Percentiles rank a stretch among this genome's conserved stretches.
Conservation (phyloP, 768 basidiomycete species). For the Leccinum truebloodii region DNA sequence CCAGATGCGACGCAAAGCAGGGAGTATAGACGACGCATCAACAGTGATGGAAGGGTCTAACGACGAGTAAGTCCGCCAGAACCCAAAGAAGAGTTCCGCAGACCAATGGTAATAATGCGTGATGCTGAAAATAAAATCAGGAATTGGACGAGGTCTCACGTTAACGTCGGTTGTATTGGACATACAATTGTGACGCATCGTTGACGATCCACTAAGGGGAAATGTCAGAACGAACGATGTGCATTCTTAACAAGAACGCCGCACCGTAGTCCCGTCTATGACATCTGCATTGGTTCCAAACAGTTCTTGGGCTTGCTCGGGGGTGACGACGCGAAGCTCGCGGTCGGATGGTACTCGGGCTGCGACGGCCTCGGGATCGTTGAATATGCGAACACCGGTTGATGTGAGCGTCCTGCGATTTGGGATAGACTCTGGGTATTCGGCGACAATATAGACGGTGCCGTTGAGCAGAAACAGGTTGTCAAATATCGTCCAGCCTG, state of each 20-base stretch:
- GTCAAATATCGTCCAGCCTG: constrained; percentile 92
- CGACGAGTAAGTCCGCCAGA: constrained; percentile 89
- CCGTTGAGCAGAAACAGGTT: constrained; percentile 80
- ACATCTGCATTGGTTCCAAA: constrained; percentile 74
- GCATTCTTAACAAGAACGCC: constrained; percentile 14
- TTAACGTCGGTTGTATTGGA: constrained; percentile 6
- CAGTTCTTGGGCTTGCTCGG: constrained; percentile 60
- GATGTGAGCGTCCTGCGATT: constrained; percentile 69
- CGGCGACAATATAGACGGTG: constrained; percentile 78
- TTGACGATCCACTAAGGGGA: constrained; percentile 68
- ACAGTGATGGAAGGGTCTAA: constrained; percentile 69
- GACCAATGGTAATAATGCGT: constrained; percentile 95
- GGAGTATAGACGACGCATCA: constrained; percentile 69
- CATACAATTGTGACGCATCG: constrained; percentile 84
- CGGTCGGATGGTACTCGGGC: constrained; percentile 72
- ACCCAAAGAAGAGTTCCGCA: constrained; percentile 88
- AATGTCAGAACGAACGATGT: constrained; percentile 9
- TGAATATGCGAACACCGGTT: constrained; percentile 59
- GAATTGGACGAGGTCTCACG: neutral
- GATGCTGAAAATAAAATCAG: constrained; percentile 46
- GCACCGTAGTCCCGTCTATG: constrained; percentile 76
- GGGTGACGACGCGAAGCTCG: constrained; percentile 76
- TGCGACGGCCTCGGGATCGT: constrained; percentile 53
- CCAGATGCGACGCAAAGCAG: constrained; percentile 70
- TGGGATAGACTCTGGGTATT: constrained; percentile 67